Base-by-base conservation (phyloP, 441 rosid genomes). In the Pelargonium myrrhifolium region DNA sequence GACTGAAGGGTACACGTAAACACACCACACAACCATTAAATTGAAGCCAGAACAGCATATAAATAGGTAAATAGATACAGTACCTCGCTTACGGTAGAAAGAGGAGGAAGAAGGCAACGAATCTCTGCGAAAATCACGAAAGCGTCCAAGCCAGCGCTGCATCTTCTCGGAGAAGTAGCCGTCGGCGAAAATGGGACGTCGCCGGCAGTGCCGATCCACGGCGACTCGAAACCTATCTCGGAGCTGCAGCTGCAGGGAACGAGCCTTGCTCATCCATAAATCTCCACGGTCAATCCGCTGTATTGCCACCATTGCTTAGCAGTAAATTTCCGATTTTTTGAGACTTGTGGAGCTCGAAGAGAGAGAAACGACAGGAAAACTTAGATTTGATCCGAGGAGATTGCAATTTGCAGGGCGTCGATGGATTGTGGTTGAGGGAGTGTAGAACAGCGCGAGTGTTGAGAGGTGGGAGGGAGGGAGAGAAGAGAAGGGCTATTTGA, bases 161-260 rank as follows among this genome's bases (percentile, higher is more conserved):
- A 88, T 71, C 37, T 83, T 75, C 47, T 89, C 82, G 0, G 96
- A 83, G 69, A 90, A 88, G 79, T 75, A 78, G n/a, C 83, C 80
- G 39, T 86, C 89, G 22, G 75, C 71, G 40, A 85, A 82, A 20
- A 79, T 73, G 6, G 79, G 73, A n/a, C 81, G 76, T 0, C 83
- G 81, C 71, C 74, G 82, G 37, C 83, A 86, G 58, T 86, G 93
- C 56, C 76, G 78, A 49, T 88, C 90, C 11, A 93, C 98, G 20
- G 87, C 96, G 61, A 93, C 85, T 26, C 94, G 76, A 70, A 93
- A 87, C n/a, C 93, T 88, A 58, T 90, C 87, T 53, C 88, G 77
- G 73, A 90, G 87, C 17, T 78, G 85, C 72, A 85, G 86, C 79
- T 87, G 96, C 7, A 93, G 75, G 9, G 77, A 72, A 3, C 87